These are phyloP conservation scores for Chionographis japonica DNA, from an alignment of 106 monocot genomes.

Conservation along the genomic window DNA sequence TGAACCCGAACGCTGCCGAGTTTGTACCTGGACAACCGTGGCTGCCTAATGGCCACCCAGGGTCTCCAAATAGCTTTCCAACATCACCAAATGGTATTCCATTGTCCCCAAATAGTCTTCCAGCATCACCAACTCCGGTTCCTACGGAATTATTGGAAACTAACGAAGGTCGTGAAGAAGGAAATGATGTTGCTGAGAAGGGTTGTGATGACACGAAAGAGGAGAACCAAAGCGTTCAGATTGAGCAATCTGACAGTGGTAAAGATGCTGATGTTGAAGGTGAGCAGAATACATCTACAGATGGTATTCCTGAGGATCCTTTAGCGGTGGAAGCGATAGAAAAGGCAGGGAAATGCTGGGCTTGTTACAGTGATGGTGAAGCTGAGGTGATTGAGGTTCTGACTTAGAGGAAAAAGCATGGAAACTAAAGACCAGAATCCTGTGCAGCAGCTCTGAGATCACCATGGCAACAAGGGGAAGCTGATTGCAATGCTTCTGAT, in stretches of 20 bases:
- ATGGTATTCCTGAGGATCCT: slow-evolving; percentile 12
- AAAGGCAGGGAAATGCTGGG: slow-evolving; percentile 46
- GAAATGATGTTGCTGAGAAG: slow-evolving; percentile 2
- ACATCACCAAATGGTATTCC: slow-evolving; percentile 28
- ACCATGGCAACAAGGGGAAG: too few species aligned
- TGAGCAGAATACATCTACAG: slow-evolving; percentile 9
- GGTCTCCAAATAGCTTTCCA: slow-evolving; percentile 23
- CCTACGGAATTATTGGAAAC: slow-evolving; percentile 16
- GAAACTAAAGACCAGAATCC: too few species aligned
- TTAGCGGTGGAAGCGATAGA: slow-evolving; percentile 9
- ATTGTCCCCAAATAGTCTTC: slow-evolving; percentile 15
- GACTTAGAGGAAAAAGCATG: background rate
- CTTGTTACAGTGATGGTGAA: slow-evolving; percentile 68
- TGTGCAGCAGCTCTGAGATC: too few species aligned
- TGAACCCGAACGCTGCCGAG: slow-evolving; percentile 87
- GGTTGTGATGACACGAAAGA: slow-evolving; percentile 1
- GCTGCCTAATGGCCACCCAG: slow-evolving; percentile 46
- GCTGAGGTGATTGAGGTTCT: slow-evolving; percentile 44
- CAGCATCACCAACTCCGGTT: slow-evolving; percentile 30
- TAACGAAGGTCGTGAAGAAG: slow-evolving; percentile 28
- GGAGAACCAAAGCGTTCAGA: slow-evolving; percentile 8
- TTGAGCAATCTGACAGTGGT: slow-evolving; percentile 9
- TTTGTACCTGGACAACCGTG: slow-evolving; percentile 81
- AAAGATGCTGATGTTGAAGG: slow-evolving; percentile 14
- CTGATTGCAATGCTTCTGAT: too few species aligned